phyloP scores from a whole-genome alignment of 306 rosid species.

The Citrullus mucosospermus region DNA sequence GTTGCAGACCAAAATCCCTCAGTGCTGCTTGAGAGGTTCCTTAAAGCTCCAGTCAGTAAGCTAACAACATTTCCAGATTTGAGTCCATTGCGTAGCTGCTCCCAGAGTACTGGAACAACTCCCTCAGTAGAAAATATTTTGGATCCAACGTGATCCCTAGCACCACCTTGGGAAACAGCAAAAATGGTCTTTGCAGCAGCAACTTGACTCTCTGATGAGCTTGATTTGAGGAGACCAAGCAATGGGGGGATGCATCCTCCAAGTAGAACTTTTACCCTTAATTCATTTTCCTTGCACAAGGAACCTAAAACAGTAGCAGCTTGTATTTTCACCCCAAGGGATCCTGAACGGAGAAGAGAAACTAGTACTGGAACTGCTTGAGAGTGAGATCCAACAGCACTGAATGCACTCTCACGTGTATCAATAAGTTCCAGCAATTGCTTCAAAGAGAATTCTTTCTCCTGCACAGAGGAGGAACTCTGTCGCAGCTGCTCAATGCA shows the following conservation, averaged over 20 bases:
- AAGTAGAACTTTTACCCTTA: constrained; percentile 91
- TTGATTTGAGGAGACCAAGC: constrained; percentile 93
- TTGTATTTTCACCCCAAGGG: constrained; percentile 86
- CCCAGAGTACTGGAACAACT: constrained; percentile 94
- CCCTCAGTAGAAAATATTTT: constrained; percentile 98
- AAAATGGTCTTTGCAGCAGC: constrained; percentile 92
- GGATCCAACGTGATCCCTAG: constrained; percentile 88
- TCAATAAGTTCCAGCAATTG: constrained; percentile 79
- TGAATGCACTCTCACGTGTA: constrained; percentile 81
- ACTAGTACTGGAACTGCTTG: constrained; percentile 99
- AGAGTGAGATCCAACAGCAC: constrained; percentile 99
- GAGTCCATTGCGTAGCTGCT: constrained; percentile 56
- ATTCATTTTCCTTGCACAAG: constrained; percentile 90
- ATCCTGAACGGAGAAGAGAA: constrained; percentile 95
- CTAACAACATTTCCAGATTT: constrained; percentile 68
- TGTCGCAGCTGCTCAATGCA: constrained; percentile 98
- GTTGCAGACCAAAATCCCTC: constrained; percentile 97
- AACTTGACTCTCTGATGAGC: constrained; percentile 74
- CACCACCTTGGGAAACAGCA: constrained; percentile 96
- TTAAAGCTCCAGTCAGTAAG: constrained; percentile 89
- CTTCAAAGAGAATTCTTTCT: constrained; percentile 83
- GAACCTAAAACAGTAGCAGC: constrained; percentile 92
- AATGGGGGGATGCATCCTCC: constrained; percentile 99
- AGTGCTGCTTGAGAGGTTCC: constrained; percentile 74
- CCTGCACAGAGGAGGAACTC: constrained; percentile 60